Base-by-base conservation (phyloP, 208 protist species). In the Crithidia thermophila region DNA sequence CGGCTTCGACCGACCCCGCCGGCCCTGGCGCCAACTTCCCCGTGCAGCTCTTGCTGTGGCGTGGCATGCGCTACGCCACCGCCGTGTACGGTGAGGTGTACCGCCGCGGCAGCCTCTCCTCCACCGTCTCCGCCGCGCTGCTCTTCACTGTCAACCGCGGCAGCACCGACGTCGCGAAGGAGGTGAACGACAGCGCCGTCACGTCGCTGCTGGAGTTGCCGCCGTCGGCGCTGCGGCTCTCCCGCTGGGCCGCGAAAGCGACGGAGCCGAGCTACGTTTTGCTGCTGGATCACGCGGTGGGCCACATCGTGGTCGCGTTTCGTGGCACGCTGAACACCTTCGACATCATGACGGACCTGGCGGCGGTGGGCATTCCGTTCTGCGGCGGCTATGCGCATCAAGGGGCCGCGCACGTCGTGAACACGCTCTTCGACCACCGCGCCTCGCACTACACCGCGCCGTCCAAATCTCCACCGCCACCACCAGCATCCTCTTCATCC, bases 21-120 rank as follows among this genome's bases (percentile, higher is more conserved):
- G 59, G 53, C 4, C 16, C 5, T 34, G 34, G n/a, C n/a, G 67
- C 67, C 37, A 21, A 23, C 14, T 74, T 51, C 27, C 81, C 81
- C 13, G 76, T 74, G 49, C 76, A 78, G 39, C 43, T 71, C 5
- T 51, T 82, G 2, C 45, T 90, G 18, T 81, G 81, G 45, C 67
- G 88, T 23, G 59, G 52, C 21, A 47, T 91, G 67, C 85, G 85
- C 23, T 88, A 81, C 60, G 82, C 85, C 1, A 83, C 77, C 8
- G 85, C 85, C 10, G 82, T 77, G 39, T 91, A 91, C 69, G 85
- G 85, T 30, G 68, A 78, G 33, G 57, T 68, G 25, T 91, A 87
- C 67, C 71, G 75, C 9, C 60, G 71, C 43, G 79, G 81, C 60
- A 71, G 43, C 34, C 65, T 91, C 39, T 80, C 76, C 13, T 79